Evolutionary conservation across 805 yeast genomes (phyloP), one percentile per base, ranked within the genome.

Genomic region (Candida michaelii): DNA sequence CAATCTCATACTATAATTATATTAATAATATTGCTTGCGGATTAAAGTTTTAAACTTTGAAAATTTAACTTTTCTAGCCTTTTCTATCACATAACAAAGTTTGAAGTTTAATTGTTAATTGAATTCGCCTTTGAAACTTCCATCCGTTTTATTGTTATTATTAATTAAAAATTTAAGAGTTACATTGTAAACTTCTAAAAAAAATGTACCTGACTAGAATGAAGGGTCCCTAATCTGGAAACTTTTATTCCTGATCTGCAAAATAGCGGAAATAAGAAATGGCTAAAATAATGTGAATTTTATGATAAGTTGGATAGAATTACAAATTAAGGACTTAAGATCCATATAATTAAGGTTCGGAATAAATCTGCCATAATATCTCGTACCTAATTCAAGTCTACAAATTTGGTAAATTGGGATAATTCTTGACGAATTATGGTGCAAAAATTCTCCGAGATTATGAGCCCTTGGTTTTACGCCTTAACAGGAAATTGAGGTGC

Each of bases 401-500:
- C 10, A 23, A 23, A 7, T 23, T 7, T 23, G 10, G 10, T 7
- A 23, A 23, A 6, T 7, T n/a, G n/a, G n/a, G n/a, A n/a, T n/a
- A n/a, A n/a, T n/a, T n/a, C n/a, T n/a, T n/a, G n/a, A n/a, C n/a
- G n/a, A n/a, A 30, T 21, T 8, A 8, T 21, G 23, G 8, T 21
- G 23, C 8, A 30, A 30, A 30, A 18, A 18, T 17, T 4, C 12
- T 8, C 25, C 7, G 29, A 18, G 33, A n/a, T 31, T 31, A 5
- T 31, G 35, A 31, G 15, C 35, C 24, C 35, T 4, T 6, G 7
- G 4, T 3, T 5, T 18, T 4, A 5, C 35, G 14, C 35, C 35
- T 17, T 18, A 31, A 31, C 9, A 18, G 29, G 37, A 23, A 34
- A 34, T 34, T 34, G 37, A 13, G 27, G 37, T 34, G 37, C 37